Evolutionary conservation across 2,329 filamentous ascomycete genomes (phyloP).

Genomic region (Fusarium illudens): DNA sequence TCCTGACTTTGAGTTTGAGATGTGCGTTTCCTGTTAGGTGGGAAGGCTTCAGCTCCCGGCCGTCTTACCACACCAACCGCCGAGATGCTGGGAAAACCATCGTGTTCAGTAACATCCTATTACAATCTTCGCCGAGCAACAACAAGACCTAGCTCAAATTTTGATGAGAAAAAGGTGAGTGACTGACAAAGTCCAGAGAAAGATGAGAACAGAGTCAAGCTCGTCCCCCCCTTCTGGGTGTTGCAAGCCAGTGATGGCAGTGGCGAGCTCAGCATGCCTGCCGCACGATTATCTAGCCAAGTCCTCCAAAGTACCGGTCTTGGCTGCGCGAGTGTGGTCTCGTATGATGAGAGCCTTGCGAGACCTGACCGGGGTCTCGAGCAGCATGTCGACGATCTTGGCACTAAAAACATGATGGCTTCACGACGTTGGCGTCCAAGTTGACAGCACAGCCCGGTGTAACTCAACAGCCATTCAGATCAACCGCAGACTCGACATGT

Average conservation of each 20-base stretch:
- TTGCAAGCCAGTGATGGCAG: neutral
- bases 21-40: neutral
- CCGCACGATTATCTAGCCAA: neutral
- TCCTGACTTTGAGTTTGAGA: neutral
- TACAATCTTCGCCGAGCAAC: neutral
- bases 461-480: neutral
- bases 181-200: neutral
- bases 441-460: neutral
- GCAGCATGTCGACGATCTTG: neutral
- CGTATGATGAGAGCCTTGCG: neutral
- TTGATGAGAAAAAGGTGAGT: neutral
- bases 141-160: neutral
- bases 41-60: neutral
- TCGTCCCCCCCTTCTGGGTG: neutral
- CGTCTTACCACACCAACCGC: neutral
- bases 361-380: neutral
- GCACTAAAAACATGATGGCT: neutral
- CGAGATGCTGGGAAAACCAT: neutral
- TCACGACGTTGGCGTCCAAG: neutral
- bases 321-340: conserved; percentile 1
- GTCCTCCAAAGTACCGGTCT: conserved; percentile 1
- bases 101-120: neutral
- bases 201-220: neutral
- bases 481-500: neutral
- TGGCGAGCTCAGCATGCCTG: conserved; percentile 1